A percentile compares a stretch with the other conserved stretches of the same genome.
Conservation (phyloP, 371 early-diverging fungal species). For the Mucor piriformis region DNA sequence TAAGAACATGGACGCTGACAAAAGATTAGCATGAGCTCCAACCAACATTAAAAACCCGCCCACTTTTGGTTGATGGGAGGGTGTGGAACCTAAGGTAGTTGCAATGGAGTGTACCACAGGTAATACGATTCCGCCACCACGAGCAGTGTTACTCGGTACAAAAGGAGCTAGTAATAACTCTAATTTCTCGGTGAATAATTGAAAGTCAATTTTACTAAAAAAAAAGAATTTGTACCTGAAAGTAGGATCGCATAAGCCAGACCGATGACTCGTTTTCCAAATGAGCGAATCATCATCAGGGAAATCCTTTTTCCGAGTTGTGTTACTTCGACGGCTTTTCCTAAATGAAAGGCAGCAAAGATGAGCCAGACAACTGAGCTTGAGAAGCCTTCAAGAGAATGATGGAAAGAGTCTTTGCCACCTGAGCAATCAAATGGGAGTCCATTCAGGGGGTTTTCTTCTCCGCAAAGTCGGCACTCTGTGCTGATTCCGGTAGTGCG, state of each 20-base stretch:
- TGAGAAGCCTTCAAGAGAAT: slow-evolving; percentile 61
- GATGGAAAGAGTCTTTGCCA: slow-evolving; percentile 57
- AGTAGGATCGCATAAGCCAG: slow-evolving; percentile 63
- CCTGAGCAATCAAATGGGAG: slow-evolving; percentile 55
- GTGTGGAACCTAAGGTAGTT: slow-evolving; percentile 49
- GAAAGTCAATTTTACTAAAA: background rate
- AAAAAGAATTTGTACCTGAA: slow-evolving; percentile 41
- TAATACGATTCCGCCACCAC: slow-evolving; percentile 73
- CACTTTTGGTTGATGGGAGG: slow-evolving; percentile 31
- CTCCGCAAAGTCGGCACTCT: slow-evolving; percentile 61
- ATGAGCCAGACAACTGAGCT: slow-evolving; percentile 70
- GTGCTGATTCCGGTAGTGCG: slow-evolving; percentile 46
- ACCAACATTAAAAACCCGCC: slow-evolving; percentile 60
- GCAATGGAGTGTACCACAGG: slow-evolving; percentile 72
- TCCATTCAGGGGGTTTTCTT: slow-evolving; percentile 30
- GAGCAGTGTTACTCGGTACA: slow-evolving; percentile 76
- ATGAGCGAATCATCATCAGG: slow-evolving; percentile 50
- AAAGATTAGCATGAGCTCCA: slow-evolving; percentile 63
- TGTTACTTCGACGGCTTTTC: slow-evolving; percentile 66
- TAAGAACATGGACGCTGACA: slow-evolving; percentile 67
- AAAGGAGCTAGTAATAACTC: slow-evolving; percentile 70
- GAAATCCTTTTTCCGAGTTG: slow-evolving; percentile 63
- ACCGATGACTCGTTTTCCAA: slow-evolving; percentile 61
- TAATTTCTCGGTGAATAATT: slow-evolving; percentile 8
- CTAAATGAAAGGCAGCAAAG: slow-evolving; percentile 74